Conservation (phyloP, 1,139 yeast genomes). For the Suhomyces wounanorum region DNA sequence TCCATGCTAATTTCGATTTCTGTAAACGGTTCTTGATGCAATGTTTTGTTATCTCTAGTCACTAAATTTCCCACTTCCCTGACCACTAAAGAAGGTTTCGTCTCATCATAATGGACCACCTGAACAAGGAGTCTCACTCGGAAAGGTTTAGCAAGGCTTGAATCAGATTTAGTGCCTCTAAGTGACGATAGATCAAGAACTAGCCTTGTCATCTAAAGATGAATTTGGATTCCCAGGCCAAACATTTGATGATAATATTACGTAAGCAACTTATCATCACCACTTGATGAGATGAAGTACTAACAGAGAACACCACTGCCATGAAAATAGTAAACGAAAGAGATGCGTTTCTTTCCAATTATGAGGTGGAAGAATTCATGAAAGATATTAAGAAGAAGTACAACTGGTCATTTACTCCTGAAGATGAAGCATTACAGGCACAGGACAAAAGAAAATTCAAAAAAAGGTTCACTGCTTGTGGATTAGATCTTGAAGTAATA, state of each 20-base stretch:
- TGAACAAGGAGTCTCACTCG: constrained; percentile 37
- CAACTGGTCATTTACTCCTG: constrained; percentile 47
- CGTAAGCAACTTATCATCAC: background rate
- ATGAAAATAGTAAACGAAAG: constrained; percentile 51
- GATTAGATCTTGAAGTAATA: constrained; percentile 60
- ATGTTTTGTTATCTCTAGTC: background rate
- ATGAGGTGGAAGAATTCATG: constrained; percentile 67
- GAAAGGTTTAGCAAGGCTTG: constrained; percentile 22
- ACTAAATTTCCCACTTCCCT: background rate
- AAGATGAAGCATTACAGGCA: constrained; percentile 32
- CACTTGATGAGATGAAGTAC: background rate
- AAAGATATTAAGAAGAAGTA: constrained; percentile 50
- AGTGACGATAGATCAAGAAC: constrained; percentile 31
- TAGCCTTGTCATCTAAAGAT: constrained; percentile 14
- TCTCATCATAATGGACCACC: constrained; percentile 21
- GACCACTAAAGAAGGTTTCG: background rate
- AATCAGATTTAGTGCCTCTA: constrained; percentile 20
- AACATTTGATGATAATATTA: background rate
- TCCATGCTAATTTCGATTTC: background rate
- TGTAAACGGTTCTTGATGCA: background rate
- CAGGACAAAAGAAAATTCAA: constrained; percentile 33
- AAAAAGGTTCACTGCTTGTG: constrained; percentile 47
- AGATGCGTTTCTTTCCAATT: constrained; percentile 69
- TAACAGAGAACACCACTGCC: background rate
- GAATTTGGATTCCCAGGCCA: background rate